phyloP scores from a whole-genome alignment of 495 filamentous ascomycete genomes.

The Neurospora sp. region DNA sequence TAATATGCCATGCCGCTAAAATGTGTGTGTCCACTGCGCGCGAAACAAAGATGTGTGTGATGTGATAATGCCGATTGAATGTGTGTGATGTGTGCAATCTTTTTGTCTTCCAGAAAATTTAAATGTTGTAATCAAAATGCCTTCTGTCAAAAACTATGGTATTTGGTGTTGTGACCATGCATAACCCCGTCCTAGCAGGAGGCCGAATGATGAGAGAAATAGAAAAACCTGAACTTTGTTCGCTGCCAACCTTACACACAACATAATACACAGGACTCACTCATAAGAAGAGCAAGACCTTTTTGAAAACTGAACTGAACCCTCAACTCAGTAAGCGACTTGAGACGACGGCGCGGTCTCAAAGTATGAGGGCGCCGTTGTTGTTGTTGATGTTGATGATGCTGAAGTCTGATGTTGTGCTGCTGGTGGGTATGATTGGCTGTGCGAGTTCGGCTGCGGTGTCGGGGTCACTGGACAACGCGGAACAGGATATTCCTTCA shows the following conservation, averaged over 20 bases:
- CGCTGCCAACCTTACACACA: not conserved
- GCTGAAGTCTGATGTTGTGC: constrained; percentile 7
- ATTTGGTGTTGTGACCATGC: not conserved
- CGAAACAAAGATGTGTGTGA: not conserved
- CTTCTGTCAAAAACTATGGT: not conserved
- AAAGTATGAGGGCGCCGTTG: constrained; percentile 23
- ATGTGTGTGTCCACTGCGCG: not conserved
- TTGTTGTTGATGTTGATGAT: not conserved
- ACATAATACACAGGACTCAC: not conserved
- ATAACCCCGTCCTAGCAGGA: not conserved
- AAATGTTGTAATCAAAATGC: not conserved
- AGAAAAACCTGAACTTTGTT: not conserved
- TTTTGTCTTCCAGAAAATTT: not conserved
- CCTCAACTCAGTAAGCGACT: not conserved
- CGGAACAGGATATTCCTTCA: constrained; percentile 36
- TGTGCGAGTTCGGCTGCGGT: constrained; percentile 24
- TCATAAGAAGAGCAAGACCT: not conserved
- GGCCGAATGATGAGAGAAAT: not conserved
- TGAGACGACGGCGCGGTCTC: constrained; percentile 2
- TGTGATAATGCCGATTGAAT: not conserved
- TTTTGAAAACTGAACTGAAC: not conserved
- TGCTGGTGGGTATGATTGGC: constrained; percentile 15
- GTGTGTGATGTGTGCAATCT: not conserved
- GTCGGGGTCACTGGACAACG: constrained; percentile 46
- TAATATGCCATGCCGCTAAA: not conserved